phyloP scores from a whole-genome alignment of 495 filamentous ascomycete species.

The Letharia columbiana region DNA sequence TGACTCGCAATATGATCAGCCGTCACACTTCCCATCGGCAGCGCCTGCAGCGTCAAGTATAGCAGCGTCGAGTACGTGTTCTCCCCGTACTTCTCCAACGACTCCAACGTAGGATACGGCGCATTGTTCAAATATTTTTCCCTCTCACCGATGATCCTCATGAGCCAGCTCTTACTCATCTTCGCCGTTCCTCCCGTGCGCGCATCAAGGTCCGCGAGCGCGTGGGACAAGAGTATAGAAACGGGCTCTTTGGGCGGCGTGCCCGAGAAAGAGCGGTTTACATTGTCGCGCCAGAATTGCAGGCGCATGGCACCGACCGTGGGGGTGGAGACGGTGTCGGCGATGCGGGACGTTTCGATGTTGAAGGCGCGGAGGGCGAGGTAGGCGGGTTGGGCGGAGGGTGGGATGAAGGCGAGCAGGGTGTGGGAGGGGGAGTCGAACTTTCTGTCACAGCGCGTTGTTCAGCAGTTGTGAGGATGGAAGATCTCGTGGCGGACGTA shows the following conservation, averaged over 20 bases:
- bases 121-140: slow-evolving; percentile 78
- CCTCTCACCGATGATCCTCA: slow-evolving; percentile 64
- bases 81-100: slow-evolving; percentile 81
- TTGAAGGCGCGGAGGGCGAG: slow-evolving; percentile 89
- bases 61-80: slow-evolving; percentile 90
- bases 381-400: slow-evolving; percentile 64
- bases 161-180: slow-evolving; percentile 73
- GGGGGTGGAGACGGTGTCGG: slow-evolving; percentile 74
- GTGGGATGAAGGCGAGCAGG: slow-evolving; percentile 76
- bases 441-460: slow-evolving; percentile 41
- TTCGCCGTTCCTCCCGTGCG: slow-evolving; percentile 45
- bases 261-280: slow-evolving; percentile 64
- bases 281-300: slow-evolving; percentile 86
- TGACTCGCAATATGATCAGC: slow-evolving; percentile 89
- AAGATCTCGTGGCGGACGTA: slow-evolving; percentile 26
- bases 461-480: background rate
- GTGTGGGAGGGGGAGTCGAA: slow-evolving; percentile 82
- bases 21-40: slow-evolving; percentile 70
- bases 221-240: slow-evolving; percentile 69
- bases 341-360: slow-evolving; percentile 76
- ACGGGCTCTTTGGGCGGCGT: slow-evolving; percentile 82
- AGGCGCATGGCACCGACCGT: slow-evolving; percentile 79
- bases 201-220: slow-evolving; percentile 51
- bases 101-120: slow-evolving; percentile 63
- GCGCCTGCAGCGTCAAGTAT: slow-evolving; percentile 72